Conservation (phyloP, 176 grass and related monocot genomes). For the Oryza brachyantha region DNA sequence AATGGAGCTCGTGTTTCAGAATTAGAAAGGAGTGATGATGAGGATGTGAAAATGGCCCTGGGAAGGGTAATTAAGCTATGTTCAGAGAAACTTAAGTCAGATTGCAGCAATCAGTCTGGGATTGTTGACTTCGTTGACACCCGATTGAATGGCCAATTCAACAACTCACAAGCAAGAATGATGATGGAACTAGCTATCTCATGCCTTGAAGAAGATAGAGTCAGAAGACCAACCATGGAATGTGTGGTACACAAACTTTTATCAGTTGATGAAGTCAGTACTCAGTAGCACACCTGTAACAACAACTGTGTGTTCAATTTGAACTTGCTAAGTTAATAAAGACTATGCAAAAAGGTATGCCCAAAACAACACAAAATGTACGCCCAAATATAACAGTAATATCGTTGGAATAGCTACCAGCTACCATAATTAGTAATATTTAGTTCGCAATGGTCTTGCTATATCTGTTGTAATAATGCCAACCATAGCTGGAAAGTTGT, state of each 20-base stretch:
- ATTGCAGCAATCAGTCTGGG: slow-evolving; percentile 5
- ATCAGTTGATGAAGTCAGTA: background rate
- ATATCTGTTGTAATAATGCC: too few species aligned
- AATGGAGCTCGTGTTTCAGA: slow-evolving; percentile 22
- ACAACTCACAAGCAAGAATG: slow-evolving; percentile 24
- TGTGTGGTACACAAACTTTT: slow-evolving; percentile 5
- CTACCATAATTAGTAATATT: too few species aligned
- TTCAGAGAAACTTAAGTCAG: slow-evolving; percentile 25
- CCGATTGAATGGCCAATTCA: slow-evolving; percentile 20
- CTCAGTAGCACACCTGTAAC: background rate
- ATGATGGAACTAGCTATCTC: slow-evolving; percentile 28
- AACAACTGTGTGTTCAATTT: too few species aligned
- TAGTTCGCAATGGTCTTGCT: too few species aligned
- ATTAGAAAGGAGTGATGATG: slow-evolving; percentile 15
- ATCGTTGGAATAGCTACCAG: too few species aligned
- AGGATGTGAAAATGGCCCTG: slow-evolving; percentile 27
- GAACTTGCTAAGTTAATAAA: too few species aligned
- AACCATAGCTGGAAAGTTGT: too few species aligned
- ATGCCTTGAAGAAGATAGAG: slow-evolving; percentile 40
- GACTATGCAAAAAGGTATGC: too few species aligned
- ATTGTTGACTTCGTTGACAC: slow-evolving; percentile 25
- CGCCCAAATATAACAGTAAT: too few species aligned
- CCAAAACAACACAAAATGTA: too few species aligned
- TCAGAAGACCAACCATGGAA: slow-evolving; percentile 40
- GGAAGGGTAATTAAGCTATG: slow-evolving; percentile 3